phyloP scores from a whole-genome alignment of 768 basidiomycete species.

The Kwoniella botswanensis region DNA sequence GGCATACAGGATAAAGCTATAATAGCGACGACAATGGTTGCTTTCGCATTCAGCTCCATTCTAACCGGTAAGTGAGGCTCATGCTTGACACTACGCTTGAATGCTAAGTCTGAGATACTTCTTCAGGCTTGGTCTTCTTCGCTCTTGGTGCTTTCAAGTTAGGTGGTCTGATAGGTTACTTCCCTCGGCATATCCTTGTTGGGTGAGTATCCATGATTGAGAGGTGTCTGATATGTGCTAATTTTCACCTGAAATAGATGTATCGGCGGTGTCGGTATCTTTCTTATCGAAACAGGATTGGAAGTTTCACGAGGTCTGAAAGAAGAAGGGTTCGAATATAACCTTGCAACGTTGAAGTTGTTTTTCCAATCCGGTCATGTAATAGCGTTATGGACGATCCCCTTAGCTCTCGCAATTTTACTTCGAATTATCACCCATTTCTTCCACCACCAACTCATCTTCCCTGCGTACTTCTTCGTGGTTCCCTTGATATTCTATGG shows the following conservation, averaged over 20 bases:
- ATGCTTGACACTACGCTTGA: neutral
- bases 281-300: slow-evolving; percentile 86
- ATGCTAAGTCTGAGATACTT: neutral
- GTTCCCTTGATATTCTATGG: slow-evolving; percentile 86
- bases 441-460: slow-evolving; percentile 85
- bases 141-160: slow-evolving; percentile 81
- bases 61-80: slow-evolving; percentile 69
- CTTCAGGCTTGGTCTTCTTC: slow-evolving; percentile 76
- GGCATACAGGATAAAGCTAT: slow-evolving; percentile 63
- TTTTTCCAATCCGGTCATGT: slow-evolving; percentile 71
- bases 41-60: slow-evolving; percentile 83
- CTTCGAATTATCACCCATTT: slow-evolving; percentile 78
- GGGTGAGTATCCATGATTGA: slow-evolving; percentile 65
- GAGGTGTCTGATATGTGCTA: neutral
- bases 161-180: slow-evolving; percentile 88
- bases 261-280: slow-evolving; percentile 95
- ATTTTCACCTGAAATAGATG: slow-evolving; percentile 39
- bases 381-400: slow-evolving; percentile 77
- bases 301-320: slow-evolving; percentile 80
- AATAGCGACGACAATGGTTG: slow-evolving; percentile 88
- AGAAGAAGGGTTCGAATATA: slow-evolving; percentile 74
- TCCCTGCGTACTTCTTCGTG: slow-evolving; percentile 67
- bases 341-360: slow-evolving; percentile 68
- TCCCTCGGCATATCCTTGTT: slow-evolving; percentile 95
- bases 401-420: slow-evolving; percentile 74